Conservation (phyloP, 768 basidiomycete genomes). For the Nidula microcarpa region DNA sequence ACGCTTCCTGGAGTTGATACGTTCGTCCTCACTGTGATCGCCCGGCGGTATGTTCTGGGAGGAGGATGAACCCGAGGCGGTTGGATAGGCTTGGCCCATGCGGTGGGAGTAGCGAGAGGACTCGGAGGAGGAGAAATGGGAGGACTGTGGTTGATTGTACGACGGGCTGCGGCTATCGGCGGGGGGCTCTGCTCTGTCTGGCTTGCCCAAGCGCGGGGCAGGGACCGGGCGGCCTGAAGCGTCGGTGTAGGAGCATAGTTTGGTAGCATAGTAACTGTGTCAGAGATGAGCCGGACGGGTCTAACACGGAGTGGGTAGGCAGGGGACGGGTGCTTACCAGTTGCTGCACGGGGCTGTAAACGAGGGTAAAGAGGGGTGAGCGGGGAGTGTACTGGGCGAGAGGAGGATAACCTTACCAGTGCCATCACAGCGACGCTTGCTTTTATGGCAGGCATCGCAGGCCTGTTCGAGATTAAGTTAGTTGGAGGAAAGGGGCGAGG, state of each 20-base stretch:
- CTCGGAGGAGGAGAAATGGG: constrained; percentile 16
- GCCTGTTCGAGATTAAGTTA: constrained; percentile 32
- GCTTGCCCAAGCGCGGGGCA: constrained; percentile 54
- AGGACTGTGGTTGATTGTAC: constrained; percentile 8
- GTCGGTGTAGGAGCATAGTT: constrained; percentile 79
- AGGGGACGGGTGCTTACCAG: constrained; percentile 45
- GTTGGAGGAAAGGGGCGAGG: constrained; percentile 1
- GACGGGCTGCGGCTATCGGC: constrained; percentile 13
- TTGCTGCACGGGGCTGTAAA: constrained; percentile 73
- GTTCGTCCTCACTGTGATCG: constrained; percentile 37
- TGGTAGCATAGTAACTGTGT: constrained; percentile 74
- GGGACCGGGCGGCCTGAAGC: constrained; percentile 77
- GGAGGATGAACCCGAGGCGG: constrained; percentile 13
- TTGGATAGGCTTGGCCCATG: not conserved
- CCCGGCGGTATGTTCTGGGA: constrained; percentile 10
- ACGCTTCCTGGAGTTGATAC: constrained; percentile 42
- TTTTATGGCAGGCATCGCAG: constrained; percentile 83
- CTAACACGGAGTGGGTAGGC: constrained; percentile 1
- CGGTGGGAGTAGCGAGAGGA: constrained; percentile 20
- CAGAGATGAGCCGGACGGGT: constrained; percentile 9
- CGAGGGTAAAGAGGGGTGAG: constrained; percentile 7
- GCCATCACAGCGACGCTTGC: constrained; percentile 81
- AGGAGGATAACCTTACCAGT: constrained; percentile 47
- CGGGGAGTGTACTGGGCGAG: constrained; percentile 5
- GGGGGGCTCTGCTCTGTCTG: constrained; percentile 30